phyloP scores from a whole-genome alignment of 768 basidiomycete genomes.

The Macrolepiota albuminosa region DNA sequence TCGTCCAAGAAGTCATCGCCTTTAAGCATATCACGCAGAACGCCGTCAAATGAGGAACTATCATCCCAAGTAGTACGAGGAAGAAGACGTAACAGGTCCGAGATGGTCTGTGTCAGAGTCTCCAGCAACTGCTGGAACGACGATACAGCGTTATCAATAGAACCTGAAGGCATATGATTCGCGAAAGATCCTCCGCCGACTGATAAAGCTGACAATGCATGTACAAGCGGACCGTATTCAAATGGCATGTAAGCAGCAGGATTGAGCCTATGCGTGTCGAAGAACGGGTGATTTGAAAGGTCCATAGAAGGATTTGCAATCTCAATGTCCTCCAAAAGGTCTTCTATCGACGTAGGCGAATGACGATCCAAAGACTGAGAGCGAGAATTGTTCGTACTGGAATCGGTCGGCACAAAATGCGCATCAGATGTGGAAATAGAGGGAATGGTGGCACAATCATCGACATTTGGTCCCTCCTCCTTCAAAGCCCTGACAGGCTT shows the following conservation, averaged over 20 bases:
- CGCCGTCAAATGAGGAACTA: slow-evolving; percentile 84
- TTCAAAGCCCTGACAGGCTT: slow-evolving; percentile 54
- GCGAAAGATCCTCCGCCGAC: slow-evolving; percentile 83
- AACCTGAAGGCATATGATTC: slow-evolving; percentile 77
- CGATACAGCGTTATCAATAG: slow-evolving; percentile 87
- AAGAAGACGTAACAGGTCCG: slow-evolving; percentile 77
- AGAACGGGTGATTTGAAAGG: slow-evolving; percentile 67
- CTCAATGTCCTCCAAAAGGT: slow-evolving; percentile 66
- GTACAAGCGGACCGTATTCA: slow-evolving; percentile 81
- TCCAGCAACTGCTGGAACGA: slow-evolving; percentile 88
- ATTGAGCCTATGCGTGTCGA: slow-evolving; percentile 65
- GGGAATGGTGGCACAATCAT: slow-evolving; percentile 37
- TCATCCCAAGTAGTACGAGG: slow-evolving; percentile 90
- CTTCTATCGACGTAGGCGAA: slow-evolving; percentile 50
- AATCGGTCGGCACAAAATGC: slow-evolving; percentile 36
- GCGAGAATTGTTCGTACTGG: slow-evolving; percentile 53
- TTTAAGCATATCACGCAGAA: slow-evolving; percentile 82
- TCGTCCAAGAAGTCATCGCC: slow-evolving; percentile 86
- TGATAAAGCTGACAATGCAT: slow-evolving; percentile 81
- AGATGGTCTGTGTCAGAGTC: slow-evolving; percentile 87
- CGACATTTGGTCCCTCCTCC: slow-evolving; percentile 45
- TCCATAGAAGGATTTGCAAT: slow-evolving; percentile 58
- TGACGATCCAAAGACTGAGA: slow-evolving; percentile 55
- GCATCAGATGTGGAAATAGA: slow-evolving; percentile 47
- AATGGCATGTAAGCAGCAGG: slow-evolving; percentile 77